Evolutionary conservation across 768 basidiomycete species (phyloP), one percentile per base, ranked within the genome.

Genomic region (Tylopilus sp.): DNA sequence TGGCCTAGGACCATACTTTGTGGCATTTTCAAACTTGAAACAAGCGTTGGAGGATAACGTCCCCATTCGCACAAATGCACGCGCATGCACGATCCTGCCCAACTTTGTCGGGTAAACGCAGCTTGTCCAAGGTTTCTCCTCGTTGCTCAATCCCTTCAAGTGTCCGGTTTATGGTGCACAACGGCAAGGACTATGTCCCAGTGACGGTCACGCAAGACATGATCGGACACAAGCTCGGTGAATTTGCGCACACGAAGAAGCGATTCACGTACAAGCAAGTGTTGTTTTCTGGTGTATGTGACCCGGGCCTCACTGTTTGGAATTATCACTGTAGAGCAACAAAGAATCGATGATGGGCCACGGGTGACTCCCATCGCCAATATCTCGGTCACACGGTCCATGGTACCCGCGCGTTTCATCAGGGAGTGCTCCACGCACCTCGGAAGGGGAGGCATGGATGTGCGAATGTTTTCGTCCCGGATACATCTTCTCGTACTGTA

Each of bases 171-270:
- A 73, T 89, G 69, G 91, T 99, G 3, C 94, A 99, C 71, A 98
- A 98, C 58, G 95, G 95, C 31, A 91, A 86, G 71, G 82, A 91
- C 61, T 95, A 92, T 68, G 51, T 86, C 5, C 94, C 94, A 0
- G 86, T 99, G 36, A 71, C 78, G 40, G 78, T 99, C 57, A 93
- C 90, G 4, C 91, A 95, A 67, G 95, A 98, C 69, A 98, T 98
- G 95, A 92, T 99, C 2, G 95, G 95, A 0, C 95, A 99, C 69
- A 99, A 99, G 69, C 71, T 98, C 47, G 95, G 95, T 47, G 94
- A 98, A 75, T 98, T 98, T 69, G 75, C 92, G 36, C 81, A 85
- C 58, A 98, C 95, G 31, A 85, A 87, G 73, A 94, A 92, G 70
- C 81, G 80, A 48, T 95, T 94, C 69, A 80, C 75, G 28, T 93